Conservation (phyloP, 768 basidiomycete species). For the Podaxis rugospora region DNA sequence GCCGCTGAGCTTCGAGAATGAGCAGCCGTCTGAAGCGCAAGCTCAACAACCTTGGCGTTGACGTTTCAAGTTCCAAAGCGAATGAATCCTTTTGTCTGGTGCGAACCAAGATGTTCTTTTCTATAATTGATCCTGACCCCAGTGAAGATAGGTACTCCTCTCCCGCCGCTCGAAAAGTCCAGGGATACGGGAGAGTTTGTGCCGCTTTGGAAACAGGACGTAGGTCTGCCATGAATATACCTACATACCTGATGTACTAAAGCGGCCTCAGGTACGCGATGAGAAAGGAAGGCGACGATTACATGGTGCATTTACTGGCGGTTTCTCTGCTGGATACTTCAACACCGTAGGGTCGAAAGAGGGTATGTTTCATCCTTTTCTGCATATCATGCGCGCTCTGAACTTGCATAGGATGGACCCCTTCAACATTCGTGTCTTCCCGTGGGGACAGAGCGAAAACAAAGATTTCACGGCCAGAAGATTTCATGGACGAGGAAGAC, state of each 20-base stretch:
- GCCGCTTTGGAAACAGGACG: constrained; percentile 97
- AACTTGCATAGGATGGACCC: constrained; percentile 79
- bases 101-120: constrained; percentile 17
- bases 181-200: constrained; percentile 94
- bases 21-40: constrained; percentile 72
- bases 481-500: constrained; percentile 99
- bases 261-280: constrained; percentile 65
- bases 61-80: constrained; percentile 63
- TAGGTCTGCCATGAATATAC: constrained; percentile 27
- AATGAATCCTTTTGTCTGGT: constrained; percentile 87
- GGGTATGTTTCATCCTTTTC: constrained; percentile 41
- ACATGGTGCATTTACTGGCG: constrained; percentile 99
- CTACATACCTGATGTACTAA: constrained; percentile 14
- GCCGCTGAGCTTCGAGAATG: constrained; percentile 20
- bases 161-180: constrained; percentile 91
- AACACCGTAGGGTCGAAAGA: constrained; percentile 96
- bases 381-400: neutral
- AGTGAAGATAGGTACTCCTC: constrained; percentile 83
- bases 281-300: constrained; percentile 88
- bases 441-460: constrained; percentile 68
- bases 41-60: constrained; percentile 75
- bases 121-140: constrained; percentile 8
- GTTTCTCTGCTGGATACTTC: constrained; percentile 96
- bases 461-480: constrained; percentile 66
- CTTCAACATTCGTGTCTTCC: constrained; percentile 90